Percentiles rank a stretch among this genome's conserved stretches.
These are phyloP conservation scores for Thalassiosira delicatula DNA, from an alignment of 352 stramenopile species.

Conservation along the genomic window DNA sequence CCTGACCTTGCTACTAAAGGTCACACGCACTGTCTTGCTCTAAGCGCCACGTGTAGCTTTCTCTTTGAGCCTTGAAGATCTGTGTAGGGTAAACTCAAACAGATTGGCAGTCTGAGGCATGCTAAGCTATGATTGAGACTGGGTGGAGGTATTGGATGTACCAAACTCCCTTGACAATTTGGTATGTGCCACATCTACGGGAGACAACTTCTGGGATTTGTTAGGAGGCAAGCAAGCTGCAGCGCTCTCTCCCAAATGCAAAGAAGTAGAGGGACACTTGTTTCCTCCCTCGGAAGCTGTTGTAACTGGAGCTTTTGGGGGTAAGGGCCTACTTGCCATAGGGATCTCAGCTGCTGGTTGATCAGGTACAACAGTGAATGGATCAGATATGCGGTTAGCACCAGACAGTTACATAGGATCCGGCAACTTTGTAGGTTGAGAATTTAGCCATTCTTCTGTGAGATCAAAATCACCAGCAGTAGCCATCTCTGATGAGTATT, in stretches of 20 bases:
- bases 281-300: constrained; percentile 9
- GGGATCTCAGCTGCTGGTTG: neutral
- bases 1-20: neutral
- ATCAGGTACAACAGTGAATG: neutral
- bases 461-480: constrained; percentile 17
- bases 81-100: constrained; percentile 12
- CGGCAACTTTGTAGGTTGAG: neutral
- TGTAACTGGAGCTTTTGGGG: neutral
- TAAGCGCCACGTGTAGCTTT: neutral
- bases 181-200: neutral
- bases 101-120: constrained; percentile 14
- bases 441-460: constrained; percentile 1
- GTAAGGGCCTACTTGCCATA: neutral
- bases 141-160: neutral
- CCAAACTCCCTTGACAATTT: neutral
- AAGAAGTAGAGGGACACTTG: neutral
- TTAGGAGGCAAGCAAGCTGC: neutral
- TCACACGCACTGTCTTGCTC: constrained; percentile 19
- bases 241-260: neutral
- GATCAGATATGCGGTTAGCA: neutral
- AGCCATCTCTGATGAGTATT: constrained; percentile 7
- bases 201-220: neutral
- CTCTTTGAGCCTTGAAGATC: constrained; percentile 1
- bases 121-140: neutral
- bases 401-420: neutral